Base-by-base conservation (phyloP, 371 early-diverging fungal genomes). In the Mucor lusitanicus region DNA sequence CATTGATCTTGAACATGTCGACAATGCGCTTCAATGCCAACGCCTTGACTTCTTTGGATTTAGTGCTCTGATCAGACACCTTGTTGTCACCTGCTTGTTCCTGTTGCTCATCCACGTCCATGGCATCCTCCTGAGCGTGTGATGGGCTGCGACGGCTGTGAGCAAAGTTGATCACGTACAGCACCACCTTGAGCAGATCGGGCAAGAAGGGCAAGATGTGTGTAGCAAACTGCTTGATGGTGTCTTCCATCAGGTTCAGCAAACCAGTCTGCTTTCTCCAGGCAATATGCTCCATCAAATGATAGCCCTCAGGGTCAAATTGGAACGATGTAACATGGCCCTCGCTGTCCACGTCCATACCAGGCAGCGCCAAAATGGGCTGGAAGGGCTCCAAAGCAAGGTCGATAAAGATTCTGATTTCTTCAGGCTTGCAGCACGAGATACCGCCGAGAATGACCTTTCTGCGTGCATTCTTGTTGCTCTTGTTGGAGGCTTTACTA, bases 351-450 rank as follows among this genome's bases (percentile, higher is more conserved):
- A 65, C 60, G 17, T 58, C 67, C 7, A 79, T 76, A 53, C 73
- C 79, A 9, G 80, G 74, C 4, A 78, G 27, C 8, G 75, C 75
- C 11, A 80, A 35, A 19, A 84, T 66, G n/a, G 53, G 53, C 28
- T 70, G 68, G 73, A 95, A 97, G 4, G 95, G 91, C 61, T 85
- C 89, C 19, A 96, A 69, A 68, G 96, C 91, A 57, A 98, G 82
- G 40, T 91, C 86, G 19, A 95, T 69, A 63, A 98, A 91, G 32
- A 79, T 74, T 35, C 77, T 79, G 17, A 95, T 83, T 67, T 96
- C 96, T 8, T 75, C 72, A 19, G 80, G 77, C 15, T 80, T 73
- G 57, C 94, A 84, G 15, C 87, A 85, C 17, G 91, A 83, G 19
- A 97, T 78, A 48, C 92, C 92, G 6, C 88, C 78, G 58, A 97